Conservation (phyloP, 768 basidiomycete species). For the Lactarius akahatsu region DNA sequence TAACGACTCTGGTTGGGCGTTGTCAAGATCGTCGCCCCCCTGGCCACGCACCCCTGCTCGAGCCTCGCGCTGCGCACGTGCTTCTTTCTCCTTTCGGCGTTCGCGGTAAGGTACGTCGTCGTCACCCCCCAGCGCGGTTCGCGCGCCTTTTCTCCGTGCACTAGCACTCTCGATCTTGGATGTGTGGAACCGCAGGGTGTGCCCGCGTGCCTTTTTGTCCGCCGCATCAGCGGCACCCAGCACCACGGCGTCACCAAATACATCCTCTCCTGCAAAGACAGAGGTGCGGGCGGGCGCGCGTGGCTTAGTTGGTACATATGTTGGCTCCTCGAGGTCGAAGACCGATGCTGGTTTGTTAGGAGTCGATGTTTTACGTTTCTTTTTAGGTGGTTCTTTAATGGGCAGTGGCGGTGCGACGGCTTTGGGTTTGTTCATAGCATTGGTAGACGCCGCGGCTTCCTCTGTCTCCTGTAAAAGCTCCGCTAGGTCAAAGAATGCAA, state of each 20-base stretch:
- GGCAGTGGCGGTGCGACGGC: conserved; percentile 13
- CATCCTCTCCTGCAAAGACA: conserved; percentile 37
- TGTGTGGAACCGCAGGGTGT: conserved; percentile 89
- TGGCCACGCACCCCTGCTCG: conserved; percentile 46
- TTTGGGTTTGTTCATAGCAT: conserved; percentile 30
- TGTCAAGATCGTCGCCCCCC: conserved; percentile 69
- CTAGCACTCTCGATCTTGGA: conserved; percentile 84
- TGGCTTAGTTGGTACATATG: conserved; percentile 45
- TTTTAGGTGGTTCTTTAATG: conserved; percentile 42
- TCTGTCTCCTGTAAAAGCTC: conserved; percentile 27
- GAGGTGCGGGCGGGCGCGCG: conserved; percentile 29
- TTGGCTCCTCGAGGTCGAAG: conserved; percentile 82
- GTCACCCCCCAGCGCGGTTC: conserved; percentile 80
- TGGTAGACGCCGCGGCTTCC: conserved; percentile 22
- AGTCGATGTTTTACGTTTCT: conserved; percentile 58
- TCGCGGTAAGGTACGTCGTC: conserved; percentile 93
- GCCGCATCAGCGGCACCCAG: conserved; percentile 70
- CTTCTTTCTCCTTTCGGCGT: conserved; percentile 61
- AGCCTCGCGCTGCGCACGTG: conserved; percentile 53
- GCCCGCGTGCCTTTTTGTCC: conserved; percentile 81
- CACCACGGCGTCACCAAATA: conserved; percentile 72
- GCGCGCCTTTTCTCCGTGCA: conserved; percentile 70
- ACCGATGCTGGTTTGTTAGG: conserved; percentile 38
- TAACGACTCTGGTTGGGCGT: conserved; percentile 46
- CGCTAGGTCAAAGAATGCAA: conserved; percentile 24